Evolutionary conservation across 306 rosid genomes (phyloP), one percentile per base, ranked within the genome.

Genomic region (Psophocarpus tetragonolobus): DNA sequence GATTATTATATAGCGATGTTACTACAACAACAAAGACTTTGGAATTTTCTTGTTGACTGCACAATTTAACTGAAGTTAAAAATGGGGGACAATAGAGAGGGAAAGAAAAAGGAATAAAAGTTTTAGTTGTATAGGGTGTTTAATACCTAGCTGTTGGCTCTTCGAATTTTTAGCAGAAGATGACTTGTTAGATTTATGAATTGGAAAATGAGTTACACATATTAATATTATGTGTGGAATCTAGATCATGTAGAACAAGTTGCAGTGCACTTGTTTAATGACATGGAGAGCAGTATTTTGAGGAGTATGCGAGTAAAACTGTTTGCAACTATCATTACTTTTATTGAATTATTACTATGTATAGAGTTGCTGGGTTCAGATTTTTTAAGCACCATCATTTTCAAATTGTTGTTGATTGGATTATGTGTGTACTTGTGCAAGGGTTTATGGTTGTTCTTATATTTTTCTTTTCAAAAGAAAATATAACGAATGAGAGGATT

Each of bases 141-240:
- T 58, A 36, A 67, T 87, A 87, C 91, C 93, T 88, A 86, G 87
- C 92, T 84, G 84, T 84, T 90, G 84, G 92, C 87, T 86, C 97
- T 90, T 90, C 92, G 89, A 87, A 78, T 70, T 91, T 92, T 91
- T 89, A 89, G 91, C 83, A 87, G 96, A 93, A 87, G 91, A 87
- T 85, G 89, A 87, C 88, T 87, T 76, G 84, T 85, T 87, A 83
- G 87, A 79, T 76, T 75, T 77, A 42, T 83, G n/a, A 82, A 65
- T 23, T 72, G 82, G 66, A 54, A 83, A 63, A 77, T 81, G 81
- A 68, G 81, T 54, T 82, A 71, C 85, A 71, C 85, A 82, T 76
- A 20, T 75, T 36, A 30, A 30, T 62, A 60, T 45, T 73, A 32
- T 75, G 85, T 75, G 82, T 77, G 66, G 45, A 71, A 77, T 62